Percentiles rank a stretch among this genome's conserved stretches.
These are phyloP conservation scores for Leccinum disarticulatum DNA, from an alignment of 768 basidiomycete species.

Conservation along the genomic window DNA sequence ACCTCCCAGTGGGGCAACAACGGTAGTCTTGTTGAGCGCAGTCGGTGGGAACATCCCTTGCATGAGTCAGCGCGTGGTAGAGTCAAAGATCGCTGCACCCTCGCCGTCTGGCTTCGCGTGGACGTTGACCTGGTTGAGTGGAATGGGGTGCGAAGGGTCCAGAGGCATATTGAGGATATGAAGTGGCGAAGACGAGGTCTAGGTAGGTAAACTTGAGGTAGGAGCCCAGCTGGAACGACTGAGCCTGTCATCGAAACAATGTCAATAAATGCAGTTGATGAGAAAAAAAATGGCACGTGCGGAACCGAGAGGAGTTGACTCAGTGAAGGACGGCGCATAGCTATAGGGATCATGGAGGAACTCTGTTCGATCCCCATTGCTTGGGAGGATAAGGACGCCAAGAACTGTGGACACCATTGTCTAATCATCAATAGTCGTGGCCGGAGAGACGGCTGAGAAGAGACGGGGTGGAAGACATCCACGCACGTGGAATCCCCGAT, in stretches of 20 bases:
- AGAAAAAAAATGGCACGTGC: slow-evolving; percentile 36
- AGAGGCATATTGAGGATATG: slow-evolving; percentile 68
- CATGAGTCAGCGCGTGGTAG: slow-evolving; percentile 71
- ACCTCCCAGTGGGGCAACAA: slow-evolving; percentile 75
- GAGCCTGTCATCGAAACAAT: slow-evolving; percentile 42
- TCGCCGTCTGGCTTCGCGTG: slow-evolving; percentile 82
- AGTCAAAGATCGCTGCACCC: slow-evolving; percentile 80
- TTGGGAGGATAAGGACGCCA: slow-evolving; percentile 74
- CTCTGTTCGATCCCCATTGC: slow-evolving; percentile 71
- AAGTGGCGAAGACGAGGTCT: slow-evolving; percentile 58
- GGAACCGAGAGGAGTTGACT: slow-evolving; percentile 77
- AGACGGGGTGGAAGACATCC: no score
- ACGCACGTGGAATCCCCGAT: no score
- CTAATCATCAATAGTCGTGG: slow-evolving; percentile 14
- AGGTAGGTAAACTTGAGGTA: slow-evolving; percentile 66
- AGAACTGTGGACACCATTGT: slow-evolving; percentile 44
- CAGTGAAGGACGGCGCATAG: slow-evolving; percentile 60
- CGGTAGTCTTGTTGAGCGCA: slow-evolving; percentile 58
- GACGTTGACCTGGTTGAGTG: slow-evolving; percentile 68
- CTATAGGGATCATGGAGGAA: slow-evolving; percentile 71
- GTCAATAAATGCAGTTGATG: slow-evolving; percentile 6
- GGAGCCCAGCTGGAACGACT: slow-evolving; percentile 66
- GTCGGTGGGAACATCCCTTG: slow-evolving; percentile 86
- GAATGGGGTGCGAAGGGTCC: slow-evolving; percentile 54
- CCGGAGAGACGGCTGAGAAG: background rate